Conservation (phyloP, 305 asterid genomes). For the Fraxinus velutina region DNA sequence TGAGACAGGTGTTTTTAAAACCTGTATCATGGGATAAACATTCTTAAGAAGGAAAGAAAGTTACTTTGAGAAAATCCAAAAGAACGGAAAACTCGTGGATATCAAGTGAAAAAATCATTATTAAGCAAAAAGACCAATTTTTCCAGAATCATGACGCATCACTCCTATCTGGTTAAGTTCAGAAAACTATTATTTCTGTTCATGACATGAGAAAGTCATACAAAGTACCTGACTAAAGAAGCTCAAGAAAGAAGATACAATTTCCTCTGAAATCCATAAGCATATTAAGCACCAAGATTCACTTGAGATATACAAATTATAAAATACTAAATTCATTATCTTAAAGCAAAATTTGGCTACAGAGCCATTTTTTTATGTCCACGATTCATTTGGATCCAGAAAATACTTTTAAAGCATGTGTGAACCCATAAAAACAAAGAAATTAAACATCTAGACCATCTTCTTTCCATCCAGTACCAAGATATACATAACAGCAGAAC, state of each 20-base stretch:
- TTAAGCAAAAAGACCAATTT: background rate
- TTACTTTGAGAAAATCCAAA: background rate
- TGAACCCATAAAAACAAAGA: background rate
- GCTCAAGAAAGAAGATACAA: background rate
- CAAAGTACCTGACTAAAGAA: background rate
- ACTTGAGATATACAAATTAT: background rate
- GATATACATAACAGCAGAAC: background rate
- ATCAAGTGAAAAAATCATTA: background rate
- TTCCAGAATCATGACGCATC: background rate
- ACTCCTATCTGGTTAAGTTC: background rate
- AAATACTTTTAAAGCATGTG: background rate
- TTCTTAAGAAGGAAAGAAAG: background rate
- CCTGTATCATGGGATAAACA: conserved; percentile 38
- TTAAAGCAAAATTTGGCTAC: background rate
- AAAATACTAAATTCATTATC: background rate
- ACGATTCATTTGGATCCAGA: background rate
- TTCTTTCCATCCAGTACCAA: background rate
- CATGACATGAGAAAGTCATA: conserved; percentile 1
- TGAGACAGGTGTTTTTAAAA: conserved; percentile 92
- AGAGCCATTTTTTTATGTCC: background rate
- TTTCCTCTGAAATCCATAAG: background rate
- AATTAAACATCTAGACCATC: background rate
- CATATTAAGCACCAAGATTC: background rate
- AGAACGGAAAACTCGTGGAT: background rate
- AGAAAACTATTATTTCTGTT: background rate